Percentiles rank a stretch among this genome's conserved stretches.
phyloP scores from a whole-genome alignment of 2,329 filamentous ascomycete genomes.

The Aureobasidium namibiae region DNA sequence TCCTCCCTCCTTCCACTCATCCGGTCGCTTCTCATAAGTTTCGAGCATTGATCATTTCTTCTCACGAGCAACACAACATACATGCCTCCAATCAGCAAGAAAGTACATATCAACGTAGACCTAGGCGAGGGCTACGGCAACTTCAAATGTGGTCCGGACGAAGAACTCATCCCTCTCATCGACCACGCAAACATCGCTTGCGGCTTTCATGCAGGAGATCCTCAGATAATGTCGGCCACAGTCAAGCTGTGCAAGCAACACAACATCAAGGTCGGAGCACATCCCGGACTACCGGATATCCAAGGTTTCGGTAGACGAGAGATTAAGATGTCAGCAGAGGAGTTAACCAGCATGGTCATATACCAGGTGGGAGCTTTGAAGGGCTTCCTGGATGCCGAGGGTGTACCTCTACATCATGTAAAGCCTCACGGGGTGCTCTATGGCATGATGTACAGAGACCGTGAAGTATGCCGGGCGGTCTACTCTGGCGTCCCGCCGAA shows the following conservation, averaged over 20 bases:
- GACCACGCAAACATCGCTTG: slow-evolving; percentile 57
- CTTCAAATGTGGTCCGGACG: slow-evolving; percentile 47
- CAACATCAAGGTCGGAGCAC: slow-evolving; percentile 51
- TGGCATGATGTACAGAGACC: slow-evolving; percentile 45
- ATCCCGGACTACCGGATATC: slow-evolving; percentile 57
- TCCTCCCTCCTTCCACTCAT: neutral
- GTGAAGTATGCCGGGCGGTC: slow-evolving; percentile 44
- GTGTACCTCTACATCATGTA: slow-evolving; percentile 50
- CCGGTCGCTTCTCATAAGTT: neutral
- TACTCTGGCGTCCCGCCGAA: slow-evolving; percentile 45
- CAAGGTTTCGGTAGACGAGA: slow-evolving; percentile 57
- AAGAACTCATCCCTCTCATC: slow-evolving; percentile 52
- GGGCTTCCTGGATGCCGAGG: slow-evolving; percentile 50
- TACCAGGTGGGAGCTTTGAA: slow-evolving; percentile 59
- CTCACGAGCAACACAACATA: slow-evolving; percentile 7
- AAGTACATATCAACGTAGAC: slow-evolving; percentile 47
- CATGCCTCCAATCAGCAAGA: slow-evolving; percentile 44
- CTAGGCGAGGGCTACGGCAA: slow-evolving; percentile 47
- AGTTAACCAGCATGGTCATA: slow-evolving; percentile 48
- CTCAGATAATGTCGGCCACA: slow-evolving; percentile 47
- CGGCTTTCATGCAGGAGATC: slow-evolving; percentile 42
- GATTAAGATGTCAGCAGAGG: slow-evolving; percentile 50
- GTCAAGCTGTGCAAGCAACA: slow-evolving; percentile 40
- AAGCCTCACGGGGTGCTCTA: slow-evolving; percentile 56
- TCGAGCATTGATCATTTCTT: neutral